Base-by-base conservation (phyloP, 768 basidiomycete species). In the Russula dissimulans region DNA sequence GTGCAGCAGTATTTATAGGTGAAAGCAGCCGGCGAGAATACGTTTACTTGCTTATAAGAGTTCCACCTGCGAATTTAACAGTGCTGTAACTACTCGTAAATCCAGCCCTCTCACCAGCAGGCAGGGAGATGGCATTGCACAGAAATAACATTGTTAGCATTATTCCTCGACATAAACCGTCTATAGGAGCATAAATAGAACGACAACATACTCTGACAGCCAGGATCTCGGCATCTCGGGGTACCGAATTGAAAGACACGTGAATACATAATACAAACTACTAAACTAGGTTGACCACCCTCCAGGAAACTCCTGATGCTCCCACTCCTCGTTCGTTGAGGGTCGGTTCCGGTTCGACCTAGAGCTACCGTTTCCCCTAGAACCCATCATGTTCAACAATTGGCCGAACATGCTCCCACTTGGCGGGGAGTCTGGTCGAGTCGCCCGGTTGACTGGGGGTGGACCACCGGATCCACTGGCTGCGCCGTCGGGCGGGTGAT, bases 391-490 rank as follows among this genome's bases (percentile, higher is more conserved):
- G 11, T 53, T 57, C 32, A 62, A 50, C 8, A 53, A 6, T 38
- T 54, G 62, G 26, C 60, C 56, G 4, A 64, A 65, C 56, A 64
- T 57, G 8, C 56, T 32, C 22, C 62, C 62, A 29, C 14, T 38
- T 47, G 38, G 11, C 42, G 44, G 44, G 26, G 56, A 11, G 4
- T 62, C 56, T 3, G 61, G 61, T 38, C 61, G 57, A 36, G 54
- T 58, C 43, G 52, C 42, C 18, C 63, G 61, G 41, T 62, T 53
- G 14, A 54, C 41, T 5, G 51, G 66, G 34, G n/a, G 41, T 8
- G 34, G 56, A 57, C 45, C 34, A 17, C 51, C 34, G 6, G 61
- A 62, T n/a, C 61, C 56, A 62, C 61, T 62, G 34, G 61, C 50
- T 11, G 45, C 39, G n/a, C 41, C 51, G 11, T 57, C 38, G 31